Conservation (phyloP, 2,329 filamentous ascomycete genomes). For the Monilinia aucupariae region DNA sequence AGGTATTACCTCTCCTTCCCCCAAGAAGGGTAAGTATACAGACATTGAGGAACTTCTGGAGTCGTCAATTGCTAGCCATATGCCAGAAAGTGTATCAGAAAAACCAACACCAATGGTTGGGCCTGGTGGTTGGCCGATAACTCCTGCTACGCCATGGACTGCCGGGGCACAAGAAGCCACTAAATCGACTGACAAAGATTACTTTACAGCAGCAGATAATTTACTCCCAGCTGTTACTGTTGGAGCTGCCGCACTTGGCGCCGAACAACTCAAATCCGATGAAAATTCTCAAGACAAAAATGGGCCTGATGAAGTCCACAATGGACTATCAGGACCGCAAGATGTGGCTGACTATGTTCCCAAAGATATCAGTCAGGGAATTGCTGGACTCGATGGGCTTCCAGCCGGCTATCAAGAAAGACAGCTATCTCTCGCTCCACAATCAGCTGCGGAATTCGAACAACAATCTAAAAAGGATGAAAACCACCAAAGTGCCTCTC, state of each 20-base stretch:
- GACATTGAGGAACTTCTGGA: conserved; percentile 1
- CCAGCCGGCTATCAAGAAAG: conserved; percentile 15
- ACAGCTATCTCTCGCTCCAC: conserved; percentile 19
- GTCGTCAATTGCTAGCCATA: conserved; percentile 5
- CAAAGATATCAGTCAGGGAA: conserved; percentile 9
- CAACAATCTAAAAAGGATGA: conserved; percentile 25
- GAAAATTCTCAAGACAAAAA: conserved; percentile 10
- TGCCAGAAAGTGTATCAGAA: conserved; percentile 17
- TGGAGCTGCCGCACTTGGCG: conserved; percentile 20
- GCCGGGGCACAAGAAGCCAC: conserved; percentile 4
- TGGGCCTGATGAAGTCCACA: conserved; percentile 23
- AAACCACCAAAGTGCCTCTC: conserved; percentile 13
- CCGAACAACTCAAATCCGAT: conserved; percentile 13
- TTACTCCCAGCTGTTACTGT: conserved; percentile 20
- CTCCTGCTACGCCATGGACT: conserved; percentile 23
- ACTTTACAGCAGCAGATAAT: conserved; percentile 19
- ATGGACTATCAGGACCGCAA: neutral
- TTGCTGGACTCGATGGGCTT: conserved; percentile 12
- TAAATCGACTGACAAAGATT: conserved; percentile 9
- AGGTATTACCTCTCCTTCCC: neutral
- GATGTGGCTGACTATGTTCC: conserved; percentile 1
- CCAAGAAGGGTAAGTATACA: neutral
- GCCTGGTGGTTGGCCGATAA: conserved; percentile 19
- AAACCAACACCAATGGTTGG: conserved; percentile 25
- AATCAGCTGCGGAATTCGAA: conserved; percentile 28